These are phyloP conservation scores for Parmelia sp. DNA, from an alignment of 495 filamentous ascomycete species.

Conservation along the genomic window DNA sequence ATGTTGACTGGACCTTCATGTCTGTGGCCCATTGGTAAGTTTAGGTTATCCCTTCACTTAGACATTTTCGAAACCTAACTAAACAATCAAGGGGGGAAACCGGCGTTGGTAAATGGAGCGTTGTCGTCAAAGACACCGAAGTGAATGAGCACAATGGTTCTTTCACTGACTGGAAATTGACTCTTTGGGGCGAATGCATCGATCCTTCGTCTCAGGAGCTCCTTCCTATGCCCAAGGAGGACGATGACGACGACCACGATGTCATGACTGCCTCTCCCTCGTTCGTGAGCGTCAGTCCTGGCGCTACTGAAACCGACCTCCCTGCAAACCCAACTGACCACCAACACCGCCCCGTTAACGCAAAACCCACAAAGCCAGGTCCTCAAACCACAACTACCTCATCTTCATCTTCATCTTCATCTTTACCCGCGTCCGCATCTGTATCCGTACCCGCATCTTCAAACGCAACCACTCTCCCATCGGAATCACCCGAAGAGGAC, in stretches of 20 bases:
- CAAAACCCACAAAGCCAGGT: conserved; percentile 42
- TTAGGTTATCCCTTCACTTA: conserved; percentile 16
- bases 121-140: conserved; percentile 79
- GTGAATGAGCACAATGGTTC: conserved; percentile 70
- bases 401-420: conserved; percentile 34
- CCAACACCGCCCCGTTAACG: conserved; percentile 68
- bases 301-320: conserved; percentile 40
- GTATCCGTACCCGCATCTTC: conserved; percentile 35
- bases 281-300: conserved; percentile 46
- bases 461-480: conserved; percentile 40
- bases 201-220: conserved; percentile 63
- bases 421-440: conserved; percentile 26
- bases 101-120: conserved; percentile 80
- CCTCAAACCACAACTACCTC: conserved; percentile 29
- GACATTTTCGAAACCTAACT: neutral
- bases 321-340: conserved; percentile 59
- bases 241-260: conserved; percentile 77
- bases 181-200: conserved; percentile 83
- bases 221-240: conserved; percentile 75
- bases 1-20: conserved; percentile 98
- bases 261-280: conserved; percentile 47
- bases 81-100: conserved; percentile 68
- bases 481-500: conserved; percentile 18
- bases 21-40: conserved; percentile 86
- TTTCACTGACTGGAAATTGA: conserved; percentile 89